Percentiles rank a stretch among this genome's conserved stretches.
Evolutionary conservation across 805 yeast species (phyloP).

Genomic region (Schwanniomyces pseudopolymorphus): DNA sequence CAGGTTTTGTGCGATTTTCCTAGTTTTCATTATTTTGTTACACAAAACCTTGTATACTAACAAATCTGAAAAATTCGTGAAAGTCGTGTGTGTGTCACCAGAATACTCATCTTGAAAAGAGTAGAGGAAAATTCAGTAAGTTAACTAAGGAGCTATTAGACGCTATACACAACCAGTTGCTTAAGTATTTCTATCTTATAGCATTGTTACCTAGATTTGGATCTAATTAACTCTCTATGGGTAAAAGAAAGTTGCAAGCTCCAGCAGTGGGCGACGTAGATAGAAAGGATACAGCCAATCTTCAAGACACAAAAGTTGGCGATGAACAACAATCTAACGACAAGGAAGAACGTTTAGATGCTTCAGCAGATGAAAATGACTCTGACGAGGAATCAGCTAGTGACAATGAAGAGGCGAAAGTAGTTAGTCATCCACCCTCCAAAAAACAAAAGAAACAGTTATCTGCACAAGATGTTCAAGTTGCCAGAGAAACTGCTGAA

Average conservation of each 20-base stretch:
- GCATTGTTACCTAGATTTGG: neutral
- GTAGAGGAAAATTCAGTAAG: constrained; percentile 1
- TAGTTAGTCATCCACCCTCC: constrained; percentile 17
- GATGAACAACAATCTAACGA: neutral
- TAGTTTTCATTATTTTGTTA: neutral
- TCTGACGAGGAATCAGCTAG: constrained; percentile 18
- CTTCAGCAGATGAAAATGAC: constrained; percentile 23
- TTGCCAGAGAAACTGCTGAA: constrained; percentile 92
- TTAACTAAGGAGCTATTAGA: neutral
- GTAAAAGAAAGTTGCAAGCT: constrained; percentile 21
- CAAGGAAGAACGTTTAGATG: neutral
- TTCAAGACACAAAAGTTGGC: neutral
- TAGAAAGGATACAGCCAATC: neutral
- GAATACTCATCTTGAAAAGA: constrained; percentile 1
- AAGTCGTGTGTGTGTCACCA: neutral
- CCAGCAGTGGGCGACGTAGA: neutral
- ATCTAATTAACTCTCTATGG: constrained; percentile 14
- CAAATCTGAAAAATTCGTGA: neutral
- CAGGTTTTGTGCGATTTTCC: too few relatives aligned
- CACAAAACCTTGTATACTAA: neutral
- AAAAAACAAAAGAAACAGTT: constrained; percentile 41
- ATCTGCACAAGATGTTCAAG: constrained; percentile 81
- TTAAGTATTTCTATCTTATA: neutral
- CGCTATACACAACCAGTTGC: neutral
- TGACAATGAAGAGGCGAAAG: constrained; percentile 15